phyloP scores from a whole-genome alignment of 2,329 filamentous ascomycete species.

The Basipetospora chlamydospora region DNA sequence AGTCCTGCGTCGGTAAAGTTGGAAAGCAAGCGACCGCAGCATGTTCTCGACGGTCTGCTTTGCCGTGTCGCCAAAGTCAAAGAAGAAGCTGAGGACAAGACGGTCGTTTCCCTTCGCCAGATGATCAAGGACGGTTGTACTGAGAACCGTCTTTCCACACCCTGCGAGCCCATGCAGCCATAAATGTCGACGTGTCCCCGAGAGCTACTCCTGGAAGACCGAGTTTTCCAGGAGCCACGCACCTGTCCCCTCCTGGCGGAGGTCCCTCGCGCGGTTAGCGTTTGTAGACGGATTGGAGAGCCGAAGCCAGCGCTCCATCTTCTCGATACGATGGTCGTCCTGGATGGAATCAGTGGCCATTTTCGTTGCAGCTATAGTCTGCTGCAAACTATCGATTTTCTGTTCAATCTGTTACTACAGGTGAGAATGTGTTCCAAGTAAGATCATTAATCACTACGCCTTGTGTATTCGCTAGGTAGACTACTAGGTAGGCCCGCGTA shows the following conservation, averaged over 20 bases:
- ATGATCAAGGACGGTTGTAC: conserved; percentile 9
- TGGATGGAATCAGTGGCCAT: not conserved
- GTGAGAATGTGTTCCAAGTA: not conserved
- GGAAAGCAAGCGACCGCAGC: conserved; percentile 8
- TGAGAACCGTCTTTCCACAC: conserved; percentile 11
- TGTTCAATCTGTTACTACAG: not conserved
- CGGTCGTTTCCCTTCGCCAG: not conserved
- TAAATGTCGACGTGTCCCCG: conserved; percentile 8
- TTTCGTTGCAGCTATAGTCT: not conserved
- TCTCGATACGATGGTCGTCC: not conserved
- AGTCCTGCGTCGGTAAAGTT: conserved; percentile 9
- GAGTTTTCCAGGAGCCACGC: conserved; percentile 8
- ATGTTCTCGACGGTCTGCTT: conserved; percentile 10
- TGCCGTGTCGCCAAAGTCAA: conserved; percentile 10
- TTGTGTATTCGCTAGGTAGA: no score
- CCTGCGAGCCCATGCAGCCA: conserved; percentile 11
- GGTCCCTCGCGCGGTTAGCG: conserved; percentile 5
- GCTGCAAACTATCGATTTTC: not conserved
- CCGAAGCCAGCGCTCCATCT: conserved; percentile 8
- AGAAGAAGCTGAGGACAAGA: conserved; percentile 9
- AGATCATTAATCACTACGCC: not conserved
- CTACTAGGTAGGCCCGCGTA: no score
- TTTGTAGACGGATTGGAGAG: conserved; percentile 8
- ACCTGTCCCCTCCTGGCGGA: conserved; percentile 7
- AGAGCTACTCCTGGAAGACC: conserved; percentile 8